A percentile compares a stretch with the other conserved stretches of the same genome.
Conservation (phyloP, 75 land plant species). For the Pinus taeda region DNA sequence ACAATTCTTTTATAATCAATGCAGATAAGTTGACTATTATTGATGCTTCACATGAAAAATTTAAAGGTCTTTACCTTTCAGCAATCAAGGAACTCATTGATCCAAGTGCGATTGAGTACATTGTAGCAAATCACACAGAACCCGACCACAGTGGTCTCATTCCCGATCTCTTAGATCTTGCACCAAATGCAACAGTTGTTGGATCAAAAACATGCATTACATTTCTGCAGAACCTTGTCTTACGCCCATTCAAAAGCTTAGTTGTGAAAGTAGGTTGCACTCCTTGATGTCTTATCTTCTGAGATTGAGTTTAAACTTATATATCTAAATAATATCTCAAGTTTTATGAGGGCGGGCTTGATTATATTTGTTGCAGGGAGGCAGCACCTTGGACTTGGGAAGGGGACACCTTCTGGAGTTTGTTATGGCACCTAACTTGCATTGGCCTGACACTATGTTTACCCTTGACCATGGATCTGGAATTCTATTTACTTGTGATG, state of each 20-base stretch:
- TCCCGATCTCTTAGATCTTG: slow-evolving; percentile 44
- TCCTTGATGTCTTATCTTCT: background rate
- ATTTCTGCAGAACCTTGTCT: slow-evolving; percentile 46
- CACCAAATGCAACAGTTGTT: slow-evolving; percentile 48
- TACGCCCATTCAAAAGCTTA: slow-evolving; percentile 45
- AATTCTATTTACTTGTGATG: slow-evolving; percentile 54
- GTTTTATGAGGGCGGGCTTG: background rate
- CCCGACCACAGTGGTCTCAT: slow-evolving; percentile 57
- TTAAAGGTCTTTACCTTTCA: slow-evolving; percentile 39
- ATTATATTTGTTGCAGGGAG: slow-evolving; percentile 30
- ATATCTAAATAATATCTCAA: background rate
- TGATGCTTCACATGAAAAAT: slow-evolving; percentile 63
- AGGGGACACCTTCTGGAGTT: slow-evolving; percentile 53
- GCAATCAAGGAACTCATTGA: slow-evolving; percentile 45
- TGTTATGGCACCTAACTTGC: slow-evolving; percentile 58
- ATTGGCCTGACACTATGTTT: slow-evolving; percentile 61
- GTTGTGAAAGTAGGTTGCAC: slow-evolving; percentile 35
- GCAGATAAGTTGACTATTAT: slow-evolving; percentile 43
- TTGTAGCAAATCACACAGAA: slow-evolving; percentile 51
- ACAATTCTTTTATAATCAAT: slow-evolving; percentile 48
- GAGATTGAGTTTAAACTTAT: background rate
- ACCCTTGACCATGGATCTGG: slow-evolving; percentile 46
- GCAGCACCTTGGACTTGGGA: slow-evolving; percentile 46
- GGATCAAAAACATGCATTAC: slow-evolving; percentile 50
- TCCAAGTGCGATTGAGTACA: slow-evolving; percentile 34